Evolutionary conservation across 805 yeast genomes (phyloP).

Genomic region (Wickerhamiella galacta): DNA sequence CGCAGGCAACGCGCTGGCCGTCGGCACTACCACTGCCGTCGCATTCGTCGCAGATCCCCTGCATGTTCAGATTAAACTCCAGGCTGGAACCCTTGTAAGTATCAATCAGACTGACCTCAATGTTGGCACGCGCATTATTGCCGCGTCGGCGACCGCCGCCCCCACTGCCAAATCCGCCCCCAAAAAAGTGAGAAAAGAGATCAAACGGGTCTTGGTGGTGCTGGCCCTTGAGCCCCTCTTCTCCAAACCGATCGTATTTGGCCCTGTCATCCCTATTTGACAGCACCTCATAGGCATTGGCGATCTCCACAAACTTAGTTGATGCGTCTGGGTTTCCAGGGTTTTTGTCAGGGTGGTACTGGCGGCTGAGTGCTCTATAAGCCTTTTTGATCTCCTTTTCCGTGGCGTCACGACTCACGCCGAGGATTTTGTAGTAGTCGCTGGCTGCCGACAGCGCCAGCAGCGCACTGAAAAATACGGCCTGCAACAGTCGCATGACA

Average conservation of each 20-base stretch:
- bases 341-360: slow-evolving; percentile 91
- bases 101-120: slow-evolving; percentile 44
- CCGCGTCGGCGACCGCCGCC: slow-evolving; percentile 34
- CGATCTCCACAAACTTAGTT: slow-evolving; percentile 72
- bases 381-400: slow-evolving; percentile 77
- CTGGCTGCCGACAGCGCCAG: slow-evolving; percentile 19
- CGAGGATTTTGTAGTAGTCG: slow-evolving; percentile 43
- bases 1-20: slow-evolving; percentile 49
- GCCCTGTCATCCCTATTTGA: slow-evolving; percentile 51
- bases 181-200: slow-evolving; percentile 49
- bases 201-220: slow-evolving; percentile 34
- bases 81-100: slow-evolving; percentile 52
- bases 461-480: slow-evolving; percentile 2
- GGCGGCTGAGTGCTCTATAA: slow-evolving; percentile 62
- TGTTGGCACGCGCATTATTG: slow-evolving; percentile 37
- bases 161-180: slow-evolving; percentile 24
- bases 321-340: slow-evolving; percentile 62
- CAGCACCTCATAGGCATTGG: slow-evolving; percentile 82
- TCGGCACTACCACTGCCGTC: slow-evolving; percentile 77
- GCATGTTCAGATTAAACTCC: slow-evolving; percentile 48
- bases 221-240: slow-evolving; percentile 41
- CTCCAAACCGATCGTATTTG: slow-evolving; percentile 62
- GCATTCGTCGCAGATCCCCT: slow-evolving; percentile 61
- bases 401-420: slow-evolving; percentile 47
- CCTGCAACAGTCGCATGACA: slow-evolving; percentile 2